Conservation (phyloP, 805 yeast species). For the Ogataea sp. region DNA sequence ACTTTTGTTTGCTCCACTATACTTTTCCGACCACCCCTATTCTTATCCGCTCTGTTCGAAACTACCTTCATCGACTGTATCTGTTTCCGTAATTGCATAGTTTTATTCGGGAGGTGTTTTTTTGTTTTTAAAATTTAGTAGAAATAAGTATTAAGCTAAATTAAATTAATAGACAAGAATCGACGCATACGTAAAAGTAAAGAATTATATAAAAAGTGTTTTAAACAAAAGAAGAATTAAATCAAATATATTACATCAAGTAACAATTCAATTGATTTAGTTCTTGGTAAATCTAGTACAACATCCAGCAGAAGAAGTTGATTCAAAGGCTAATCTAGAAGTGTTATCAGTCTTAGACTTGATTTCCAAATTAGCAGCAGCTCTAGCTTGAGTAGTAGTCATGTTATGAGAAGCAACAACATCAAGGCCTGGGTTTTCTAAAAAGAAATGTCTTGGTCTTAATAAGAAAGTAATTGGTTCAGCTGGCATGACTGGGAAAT, state of each 20-base stretch:
- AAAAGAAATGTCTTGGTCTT: conserved; percentile 75
- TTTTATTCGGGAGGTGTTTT: too few species aligned
- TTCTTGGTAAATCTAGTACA: conserved; percentile 22
- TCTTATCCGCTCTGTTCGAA: too few species aligned
- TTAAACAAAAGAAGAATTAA: too few species aligned
- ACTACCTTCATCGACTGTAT: too few species aligned
- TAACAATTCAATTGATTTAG: not conserved
- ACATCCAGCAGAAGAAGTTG: conserved; percentile 21
- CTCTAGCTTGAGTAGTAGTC: conserved; percentile 38
- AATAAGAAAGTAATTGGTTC: conserved; percentile 69
- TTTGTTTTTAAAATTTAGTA: not conserved
- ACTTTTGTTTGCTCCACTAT: too few species aligned
- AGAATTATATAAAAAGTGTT: not conserved
- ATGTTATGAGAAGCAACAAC: conserved; percentile 55
- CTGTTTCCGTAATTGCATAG: not conserved
- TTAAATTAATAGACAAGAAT: not conserved
- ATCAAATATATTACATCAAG: not conserved
- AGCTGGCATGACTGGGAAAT: conserved; percentile 85
- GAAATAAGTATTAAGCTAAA: not conserved
- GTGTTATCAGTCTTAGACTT: conserved; percentile 35
- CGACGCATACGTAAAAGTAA: not conserved
- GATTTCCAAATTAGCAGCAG: conserved; percentile 29
- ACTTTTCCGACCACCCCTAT: too few species aligned
- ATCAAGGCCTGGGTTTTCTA: conserved; percentile 71
- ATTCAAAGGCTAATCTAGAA: conserved; percentile 44